Percentiles rank a stretch among this genome's conserved stretches.
Evolutionary conservation across 140 eudicot species (phyloP).

Genomic region (Bidens hawaiensis): DNA sequence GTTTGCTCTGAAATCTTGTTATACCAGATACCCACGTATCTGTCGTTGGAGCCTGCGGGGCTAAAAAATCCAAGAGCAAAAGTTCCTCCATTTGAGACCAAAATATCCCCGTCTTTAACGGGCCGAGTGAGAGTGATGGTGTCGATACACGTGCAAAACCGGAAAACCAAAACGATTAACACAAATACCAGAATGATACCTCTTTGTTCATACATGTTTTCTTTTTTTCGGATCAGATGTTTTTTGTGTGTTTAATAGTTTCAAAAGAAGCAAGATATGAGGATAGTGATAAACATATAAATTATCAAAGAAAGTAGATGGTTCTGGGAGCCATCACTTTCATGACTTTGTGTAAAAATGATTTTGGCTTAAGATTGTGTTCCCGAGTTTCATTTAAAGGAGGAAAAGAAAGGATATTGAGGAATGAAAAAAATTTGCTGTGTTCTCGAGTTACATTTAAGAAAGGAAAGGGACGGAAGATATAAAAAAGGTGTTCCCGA

Average conservation of each 20-base stretch:
- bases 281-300: background rate
- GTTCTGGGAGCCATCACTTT: background rate
- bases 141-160: background rate
- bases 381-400: background rate
- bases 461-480: no score
- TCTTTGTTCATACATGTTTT: background rate
- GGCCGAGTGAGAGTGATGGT: background rate
- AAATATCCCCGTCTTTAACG: background rate
- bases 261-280: background rate
- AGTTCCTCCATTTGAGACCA: background rate
- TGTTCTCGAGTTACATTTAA: no score
- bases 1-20: no score
- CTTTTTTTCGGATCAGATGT: background rate
- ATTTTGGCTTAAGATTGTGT: no score
- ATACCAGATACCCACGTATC: no score
- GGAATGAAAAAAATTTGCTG: no score
- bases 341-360: background rate
- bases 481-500: no score
- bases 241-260: background rate
- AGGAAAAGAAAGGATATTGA: no score
- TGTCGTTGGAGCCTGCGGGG: no score
- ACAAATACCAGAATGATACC: background rate
- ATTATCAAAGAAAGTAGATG: background rate
- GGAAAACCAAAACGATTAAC: background rate
- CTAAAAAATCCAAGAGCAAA: background rate